Conservation (phyloP, 2,329 filamentous ascomycete genomes). For the Clonostachys sp. region DNA sequence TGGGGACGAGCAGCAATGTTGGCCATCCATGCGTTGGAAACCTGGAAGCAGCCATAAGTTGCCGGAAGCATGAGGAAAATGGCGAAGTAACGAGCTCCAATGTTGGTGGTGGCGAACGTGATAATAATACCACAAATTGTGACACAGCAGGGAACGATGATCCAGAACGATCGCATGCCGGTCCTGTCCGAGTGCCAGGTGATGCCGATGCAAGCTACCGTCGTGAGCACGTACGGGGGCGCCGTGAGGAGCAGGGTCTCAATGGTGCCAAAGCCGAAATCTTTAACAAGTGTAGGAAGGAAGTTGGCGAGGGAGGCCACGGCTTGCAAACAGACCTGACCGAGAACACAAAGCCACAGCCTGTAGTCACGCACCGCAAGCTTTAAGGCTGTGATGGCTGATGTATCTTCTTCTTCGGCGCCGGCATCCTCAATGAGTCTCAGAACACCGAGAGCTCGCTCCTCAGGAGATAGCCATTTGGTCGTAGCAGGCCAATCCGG, state of each 20-base stretch:
- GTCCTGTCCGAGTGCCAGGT: constrained; percentile 19
- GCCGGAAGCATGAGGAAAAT: constrained; percentile 12
- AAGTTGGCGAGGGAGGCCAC: constrained; percentile 22
- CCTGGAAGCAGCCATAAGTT: constrained; percentile 7
- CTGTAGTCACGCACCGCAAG: constrained; percentile 15
- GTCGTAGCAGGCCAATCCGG: constrained; percentile 33
- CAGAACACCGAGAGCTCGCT: constrained; percentile 55
- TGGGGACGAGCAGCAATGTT: constrained; percentile 14
- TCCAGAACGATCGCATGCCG: constrained; percentile 12
- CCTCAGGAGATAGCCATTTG: constrained; percentile 31
- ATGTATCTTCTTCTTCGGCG: constrained; percentile 34
- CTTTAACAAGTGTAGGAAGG: constrained; percentile 18
- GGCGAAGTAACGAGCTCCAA: constrained; percentile 11
- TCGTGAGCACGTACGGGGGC: constrained; percentile 18
- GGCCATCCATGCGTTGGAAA: constrained; percentile 17
- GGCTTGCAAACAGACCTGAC: constrained; percentile 18
- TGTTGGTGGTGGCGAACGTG: constrained; percentile 8
- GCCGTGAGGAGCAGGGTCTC: constrained; percentile 18
- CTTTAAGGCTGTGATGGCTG: constrained; percentile 12
- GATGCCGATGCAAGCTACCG: constrained; percentile 16
- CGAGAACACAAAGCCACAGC: constrained; percentile 16
- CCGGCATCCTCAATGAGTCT: constrained; percentile 60
- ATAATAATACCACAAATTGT: constrained; percentile 12
- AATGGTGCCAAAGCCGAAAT: constrained; percentile 16
- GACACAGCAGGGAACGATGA: constrained; percentile 9